These are phyloP conservation scores for Kwoniella dejecticola DNA, from an alignment of 768 basidiomycete genomes.

Conservation along the genomic window DNA sequence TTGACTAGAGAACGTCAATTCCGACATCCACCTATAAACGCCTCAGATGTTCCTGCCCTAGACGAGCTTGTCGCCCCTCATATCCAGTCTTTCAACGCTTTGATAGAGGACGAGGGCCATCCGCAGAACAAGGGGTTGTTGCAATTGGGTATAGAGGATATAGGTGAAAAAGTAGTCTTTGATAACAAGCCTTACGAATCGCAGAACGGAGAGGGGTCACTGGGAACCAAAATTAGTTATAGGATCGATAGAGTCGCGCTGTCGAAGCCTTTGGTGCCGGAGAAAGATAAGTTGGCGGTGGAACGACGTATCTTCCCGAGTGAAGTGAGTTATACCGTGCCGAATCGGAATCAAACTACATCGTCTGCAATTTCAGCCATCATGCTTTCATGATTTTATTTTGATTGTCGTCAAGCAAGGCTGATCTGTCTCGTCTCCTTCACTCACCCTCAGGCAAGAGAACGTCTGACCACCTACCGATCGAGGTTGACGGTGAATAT, in stretches of 20 bases:
- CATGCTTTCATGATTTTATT: too few species aligned
- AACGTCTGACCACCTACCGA: slow-evolving; percentile 87
- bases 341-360: too few species aligned
- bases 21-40: slow-evolving; percentile 69
- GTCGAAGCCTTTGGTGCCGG: slow-evolving; percentile 80
- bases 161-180: slow-evolving; percentile 89
- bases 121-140: slow-evolving; percentile 65
- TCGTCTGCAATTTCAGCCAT: too few species aligned
- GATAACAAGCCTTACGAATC: slow-evolving; percentile 68
- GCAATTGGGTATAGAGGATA: slow-evolving; percentile 74
- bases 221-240: slow-evolving; percentile 74
- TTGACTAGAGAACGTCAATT: slow-evolving; percentile 76
- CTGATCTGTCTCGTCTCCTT: too few species aligned
- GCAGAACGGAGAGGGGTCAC: slow-evolving; percentile 57
- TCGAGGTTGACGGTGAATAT: slow-evolving; percentile 85
- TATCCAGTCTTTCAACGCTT: slow-evolving; percentile 92
- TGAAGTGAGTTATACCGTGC: slow-evolving; percentile 80
- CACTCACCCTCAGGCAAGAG: slow-evolving; percentile 69
- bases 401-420: too few species aligned
- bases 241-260: slow-evolving; percentile 83
- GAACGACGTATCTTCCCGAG: slow-evolving; percentile 83
- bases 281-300: slow-evolving; percentile 71
- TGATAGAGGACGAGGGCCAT: slow-evolving; percentile 85
- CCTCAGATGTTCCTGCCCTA: slow-evolving; percentile 73
- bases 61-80: slow-evolving; percentile 93